Evolutionary conservation across 345 rosid species (phyloP).

Genomic region (Combretum micranthum): DNA sequence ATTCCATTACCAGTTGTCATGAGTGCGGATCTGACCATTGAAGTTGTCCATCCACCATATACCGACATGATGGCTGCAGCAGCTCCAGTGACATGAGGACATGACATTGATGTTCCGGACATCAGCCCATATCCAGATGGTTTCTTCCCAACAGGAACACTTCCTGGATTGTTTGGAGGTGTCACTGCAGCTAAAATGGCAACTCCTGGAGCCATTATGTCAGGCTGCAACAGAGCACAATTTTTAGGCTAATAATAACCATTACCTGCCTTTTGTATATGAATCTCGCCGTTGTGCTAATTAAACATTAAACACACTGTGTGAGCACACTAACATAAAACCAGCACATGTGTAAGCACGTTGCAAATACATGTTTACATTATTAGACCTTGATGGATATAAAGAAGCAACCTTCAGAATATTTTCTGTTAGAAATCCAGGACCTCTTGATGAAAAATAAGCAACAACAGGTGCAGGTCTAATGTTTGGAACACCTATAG

Average conservation of each 20-base stretch:
- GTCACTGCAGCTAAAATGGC: conserved; percentile 59
- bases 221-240: conserved; percentile 78
- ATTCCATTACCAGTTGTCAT: conserved; percentile 55
- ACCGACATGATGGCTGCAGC: conserved; percentile 54
- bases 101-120: conserved; percentile 88
- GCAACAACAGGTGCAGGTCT: conserved; percentile 77
- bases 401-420: conserved; percentile 55
- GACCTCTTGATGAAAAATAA: no score
- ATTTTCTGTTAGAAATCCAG: conserved; percentile 54
- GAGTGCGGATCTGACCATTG: conserved; percentile 72
- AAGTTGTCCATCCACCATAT: conserved; percentile 47
- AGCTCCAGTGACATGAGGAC: conserved; percentile 80
- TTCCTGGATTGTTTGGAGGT: conserved; percentile 30
- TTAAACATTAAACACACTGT: no score
- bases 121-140: conserved; percentile 30
- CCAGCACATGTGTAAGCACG: no score
- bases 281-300: no score
- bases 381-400: neutral
- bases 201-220: conserved; percentile 78
- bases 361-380: no score
- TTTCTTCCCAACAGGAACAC: conserved; percentile 22
- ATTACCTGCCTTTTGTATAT: no score
- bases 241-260: no score
- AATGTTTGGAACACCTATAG: conserved; percentile 25
- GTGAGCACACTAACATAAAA: no score